These are phyloP conservation scores for Zygoascus biomembranicola DNA, from an alignment of 805 yeast species.

Conservation along the genomic window DNA sequence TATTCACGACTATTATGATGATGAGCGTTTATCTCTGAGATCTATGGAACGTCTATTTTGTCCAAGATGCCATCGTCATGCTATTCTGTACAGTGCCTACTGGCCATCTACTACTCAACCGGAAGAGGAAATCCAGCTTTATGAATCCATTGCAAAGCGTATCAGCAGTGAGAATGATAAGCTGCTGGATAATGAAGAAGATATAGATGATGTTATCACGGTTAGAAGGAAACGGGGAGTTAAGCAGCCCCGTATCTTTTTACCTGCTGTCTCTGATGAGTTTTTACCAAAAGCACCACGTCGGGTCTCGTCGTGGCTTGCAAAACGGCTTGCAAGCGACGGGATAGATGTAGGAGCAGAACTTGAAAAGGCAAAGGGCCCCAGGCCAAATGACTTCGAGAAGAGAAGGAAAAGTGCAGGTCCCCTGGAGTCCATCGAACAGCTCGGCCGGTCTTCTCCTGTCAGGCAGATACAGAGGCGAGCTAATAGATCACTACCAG, in stretches of 20 bases:
- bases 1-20: conserved; percentile 1
- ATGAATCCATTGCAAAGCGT: conserved; percentile 1
- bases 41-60: conserved; percentile 15
- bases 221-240: neutral
- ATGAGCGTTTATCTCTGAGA: neutral
- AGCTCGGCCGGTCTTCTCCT: too few relatives aligned
- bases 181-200: neutral
- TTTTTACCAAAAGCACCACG: conserved; percentile 6
- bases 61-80: conserved; percentile 28
- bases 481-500: neutral
- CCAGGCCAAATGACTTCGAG: neutral
- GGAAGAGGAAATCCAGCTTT: conserved; percentile 10
- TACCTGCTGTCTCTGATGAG: conserved; percentile 9
- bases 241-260: conserved; percentile 1
- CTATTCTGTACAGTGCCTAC: conserved; percentile 18
- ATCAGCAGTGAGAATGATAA: neutral
- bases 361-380: neutral
- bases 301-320: conserved; percentile 11
- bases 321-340: conserved; percentile 6
- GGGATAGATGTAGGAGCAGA: neutral
- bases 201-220: neutral
- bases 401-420: neutral
- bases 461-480: neutral
- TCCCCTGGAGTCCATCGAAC: too few relatives aligned
- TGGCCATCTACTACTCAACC: conserved; percentile 23